Conservation (phyloP, 768 basidiomycete species). For the Dacryopinax primogenitus region DNA sequence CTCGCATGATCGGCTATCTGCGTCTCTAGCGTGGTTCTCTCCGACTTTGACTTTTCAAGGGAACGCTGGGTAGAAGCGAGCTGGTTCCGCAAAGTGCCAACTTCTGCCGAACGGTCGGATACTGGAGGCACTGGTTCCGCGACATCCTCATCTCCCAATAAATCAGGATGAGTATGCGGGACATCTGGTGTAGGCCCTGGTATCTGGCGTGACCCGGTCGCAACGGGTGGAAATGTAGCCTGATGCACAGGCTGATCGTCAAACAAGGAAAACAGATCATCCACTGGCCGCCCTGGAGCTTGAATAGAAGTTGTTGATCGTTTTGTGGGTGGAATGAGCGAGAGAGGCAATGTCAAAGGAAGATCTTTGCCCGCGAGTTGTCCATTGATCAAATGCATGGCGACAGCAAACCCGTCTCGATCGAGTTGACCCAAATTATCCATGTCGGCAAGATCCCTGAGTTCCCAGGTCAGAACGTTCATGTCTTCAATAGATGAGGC, state of each 20-base stretch:
- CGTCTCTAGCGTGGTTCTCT: constrained; percentile 53
- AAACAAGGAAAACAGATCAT: constrained; percentile 29
- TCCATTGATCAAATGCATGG: constrained; percentile 82
- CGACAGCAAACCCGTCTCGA: constrained; percentile 88
- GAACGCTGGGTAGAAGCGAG: constrained; percentile 65
- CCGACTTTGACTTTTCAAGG: constrained; percentile 49
- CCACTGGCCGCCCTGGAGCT: constrained; percentile 21
- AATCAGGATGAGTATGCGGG: constrained; percentile 28
- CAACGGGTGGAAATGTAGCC: neutral
- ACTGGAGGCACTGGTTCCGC: constrained; percentile 38
- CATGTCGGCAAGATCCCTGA: constrained; percentile 87
- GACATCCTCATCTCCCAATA: constrained; percentile 59
- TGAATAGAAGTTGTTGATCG: constrained; percentile 36
- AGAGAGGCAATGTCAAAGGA: constrained; percentile 52
- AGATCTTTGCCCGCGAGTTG: constrained; percentile 69
- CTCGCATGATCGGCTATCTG: constrained; percentile 53
- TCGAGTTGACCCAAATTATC: constrained; percentile 76
- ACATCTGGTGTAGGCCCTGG: constrained; percentile 3
- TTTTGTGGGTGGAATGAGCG: constrained; percentile 72
- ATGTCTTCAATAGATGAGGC: neutral
- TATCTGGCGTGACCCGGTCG: constrained; percentile 7
- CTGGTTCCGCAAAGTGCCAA: constrained; percentile 79
- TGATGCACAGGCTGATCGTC: constrained; percentile 27
- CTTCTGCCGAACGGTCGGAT: constrained; percentile 67
- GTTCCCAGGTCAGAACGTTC: constrained; percentile 10